These are phyloP conservation scores for Podila verticillata DNA, from an alignment of 192 early-diverging fungal genomes.

Conservation along the genomic window DNA sequence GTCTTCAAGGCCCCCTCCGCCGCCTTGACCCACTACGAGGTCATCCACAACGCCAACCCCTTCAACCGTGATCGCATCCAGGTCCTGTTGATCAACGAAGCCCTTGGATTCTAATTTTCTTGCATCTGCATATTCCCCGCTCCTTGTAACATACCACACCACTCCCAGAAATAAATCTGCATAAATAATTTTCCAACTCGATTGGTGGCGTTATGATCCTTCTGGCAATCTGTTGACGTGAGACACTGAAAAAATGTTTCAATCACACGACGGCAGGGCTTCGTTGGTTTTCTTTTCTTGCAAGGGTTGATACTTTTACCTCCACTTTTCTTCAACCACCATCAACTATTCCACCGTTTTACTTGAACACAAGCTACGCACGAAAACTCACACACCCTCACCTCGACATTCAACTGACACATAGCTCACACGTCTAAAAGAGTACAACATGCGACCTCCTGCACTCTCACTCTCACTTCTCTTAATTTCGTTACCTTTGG, in stretches of 20 bases:
- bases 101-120: slow-evolving; percentile 30
- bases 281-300: too few relatives aligned
- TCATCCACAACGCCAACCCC: slow-evolving; percentile 33
- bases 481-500: slow-evolving; percentile 1
- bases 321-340: too few relatives aligned
- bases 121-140: not conserved
- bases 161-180: not conserved
- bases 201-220: too few relatives aligned
- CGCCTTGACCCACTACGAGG: slow-evolving; percentile 28
- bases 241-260: too few relatives aligned
- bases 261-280: too few relatives aligned
- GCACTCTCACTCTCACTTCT: slow-evolving; percentile 14
- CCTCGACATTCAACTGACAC: not conserved
- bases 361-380: not conserved
- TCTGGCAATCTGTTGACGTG: too few relatives aligned
- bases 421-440: not conserved
- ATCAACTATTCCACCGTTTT: too few relatives aligned
- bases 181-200: too few relatives aligned
- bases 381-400: not conserved
- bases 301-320: too few relatives aligned
- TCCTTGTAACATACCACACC: not conserved
- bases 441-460: slow-evolving; percentile 7
- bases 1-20: slow-evolving; percentile 38
- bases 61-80: slow-evolving; percentile 36
- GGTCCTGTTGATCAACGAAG: slow-evolving; percentile 47